Percentiles rank a stretch among this genome's conserved stretches.
Conservation (phyloP, 2,329 filamentous ascomycete genomes). For the Scytalidium lignicola region DNA sequence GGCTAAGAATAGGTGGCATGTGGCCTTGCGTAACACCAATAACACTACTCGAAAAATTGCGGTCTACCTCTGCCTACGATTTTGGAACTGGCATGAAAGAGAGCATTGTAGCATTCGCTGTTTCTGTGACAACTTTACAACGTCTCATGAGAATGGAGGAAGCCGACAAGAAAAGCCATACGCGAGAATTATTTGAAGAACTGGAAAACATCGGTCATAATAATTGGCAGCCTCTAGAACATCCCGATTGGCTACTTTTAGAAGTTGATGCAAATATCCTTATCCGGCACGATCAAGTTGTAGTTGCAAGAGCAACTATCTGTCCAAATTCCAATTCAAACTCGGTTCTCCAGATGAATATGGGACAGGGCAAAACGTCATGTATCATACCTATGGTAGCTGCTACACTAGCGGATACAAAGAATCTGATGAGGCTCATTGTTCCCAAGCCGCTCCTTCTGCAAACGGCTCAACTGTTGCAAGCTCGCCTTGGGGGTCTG, state of each 20-base stretch:
- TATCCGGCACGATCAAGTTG: constrained; percentile 56
- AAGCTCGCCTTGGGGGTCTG: constrained; percentile 37
- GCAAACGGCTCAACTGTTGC: constrained; percentile 40
- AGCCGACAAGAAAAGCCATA: constrained; percentile 25
- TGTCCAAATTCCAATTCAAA: constrained; percentile 45
- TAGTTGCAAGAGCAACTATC: constrained; percentile 58
- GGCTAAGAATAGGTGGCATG: constrained; percentile 34
- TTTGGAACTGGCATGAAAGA: constrained; percentile 33
- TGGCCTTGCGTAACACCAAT: constrained; percentile 37
- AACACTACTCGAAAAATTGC: constrained; percentile 38
- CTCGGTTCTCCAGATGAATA: constrained; percentile 61
- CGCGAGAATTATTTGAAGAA: constrained; percentile 31
- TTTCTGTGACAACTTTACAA: constrained; percentile 36
- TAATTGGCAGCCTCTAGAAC: constrained; percentile 29
- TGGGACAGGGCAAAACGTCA: constrained; percentile 61
- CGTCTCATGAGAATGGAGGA: constrained; percentile 37
- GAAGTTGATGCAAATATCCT: constrained; percentile 62
- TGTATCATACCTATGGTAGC: constrained; percentile 50
- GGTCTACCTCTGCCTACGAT: constrained; percentile 22
- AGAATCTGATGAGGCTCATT: constrained; percentile 35
- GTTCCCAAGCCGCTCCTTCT: constrained; percentile 39
- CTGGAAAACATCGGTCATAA: constrained; percentile 33
- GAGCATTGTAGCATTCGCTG: constrained; percentile 32
- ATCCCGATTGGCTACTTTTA: constrained; percentile 60
- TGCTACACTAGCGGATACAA: constrained; percentile 38